Conservation (phyloP, 1,284 basidiomycete species). For the Coniophora puteana region DNA sequence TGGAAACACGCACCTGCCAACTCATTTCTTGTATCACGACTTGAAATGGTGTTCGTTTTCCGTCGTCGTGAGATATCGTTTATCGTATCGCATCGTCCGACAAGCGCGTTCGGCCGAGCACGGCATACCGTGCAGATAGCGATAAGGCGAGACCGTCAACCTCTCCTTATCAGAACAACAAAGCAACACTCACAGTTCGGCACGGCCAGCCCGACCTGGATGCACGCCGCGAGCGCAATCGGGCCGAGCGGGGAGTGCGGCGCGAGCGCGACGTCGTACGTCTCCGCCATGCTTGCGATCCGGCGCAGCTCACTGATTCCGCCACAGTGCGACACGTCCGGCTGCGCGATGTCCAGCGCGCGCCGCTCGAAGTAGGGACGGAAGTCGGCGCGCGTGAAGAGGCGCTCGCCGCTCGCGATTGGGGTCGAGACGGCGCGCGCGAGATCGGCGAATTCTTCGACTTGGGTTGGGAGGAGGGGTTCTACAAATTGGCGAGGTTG, state of each 20-base stretch:
- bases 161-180: conserved; percentile 8
- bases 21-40: conserved; percentile 70
- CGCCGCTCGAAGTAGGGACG: conserved; percentile 68
- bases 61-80: too few species aligned
- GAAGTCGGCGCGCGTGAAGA: conserved; percentile 68
- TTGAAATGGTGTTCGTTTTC: too few species aligned
- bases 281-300: conserved; percentile 69
- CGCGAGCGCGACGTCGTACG: conserved; percentile 60
- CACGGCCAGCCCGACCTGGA: conserved; percentile 51
- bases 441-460: conserved; percentile 64
- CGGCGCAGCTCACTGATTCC: conserved; percentile 74
- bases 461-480: conserved; percentile 65
- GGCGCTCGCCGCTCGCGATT: conserved; percentile 69
- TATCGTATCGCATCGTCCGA: too few species aligned
- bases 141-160: conserved; percentile 10
- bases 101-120: too few species aligned
- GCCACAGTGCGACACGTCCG: conserved; percentile 69
- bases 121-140: too few species aligned
- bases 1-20: conserved; percentile 43
- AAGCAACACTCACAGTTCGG: conserved; percentile 46
- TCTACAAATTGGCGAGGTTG: conserved; percentile 33
- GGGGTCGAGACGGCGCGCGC: conserved; percentile 60
- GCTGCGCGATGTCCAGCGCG: conserved; percentile 73
- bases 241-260: conserved; percentile 67
- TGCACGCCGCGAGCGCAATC: conserved; percentile 70